A percentile compares a stretch with the other conserved stretches of the same genome.
These are phyloP conservation scores for Rubroshorea leprosula DNA, from an alignment of 345 rosid genomes.

Conservation along the genomic window DNA sequence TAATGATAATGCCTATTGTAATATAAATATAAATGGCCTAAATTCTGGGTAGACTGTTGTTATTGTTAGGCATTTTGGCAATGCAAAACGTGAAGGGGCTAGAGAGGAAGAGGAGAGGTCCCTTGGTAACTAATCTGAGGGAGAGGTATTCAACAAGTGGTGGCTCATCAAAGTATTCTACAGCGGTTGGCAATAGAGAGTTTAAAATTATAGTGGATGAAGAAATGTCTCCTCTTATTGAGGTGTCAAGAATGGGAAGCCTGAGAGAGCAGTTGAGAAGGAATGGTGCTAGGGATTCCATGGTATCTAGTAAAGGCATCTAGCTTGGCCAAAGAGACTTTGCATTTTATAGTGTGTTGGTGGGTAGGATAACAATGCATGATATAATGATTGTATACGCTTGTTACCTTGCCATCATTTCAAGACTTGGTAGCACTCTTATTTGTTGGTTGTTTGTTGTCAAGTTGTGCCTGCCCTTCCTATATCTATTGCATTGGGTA, in stretches of 20 bases:
- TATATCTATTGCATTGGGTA: constrained; percentile 77
- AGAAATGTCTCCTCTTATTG: constrained; percentile 89
- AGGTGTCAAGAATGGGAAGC: constrained; percentile 37
- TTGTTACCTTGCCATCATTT: constrained; percentile 89
- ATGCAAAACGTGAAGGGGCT: constrained; percentile 25
- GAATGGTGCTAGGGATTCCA: constrained; percentile 25
- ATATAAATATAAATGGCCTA: constrained; percentile 23
- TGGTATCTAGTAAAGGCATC: constrained; percentile 43
- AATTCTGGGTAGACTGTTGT: constrained; percentile 27
- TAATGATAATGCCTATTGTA: constrained; percentile 21
- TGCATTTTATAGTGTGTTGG: constrained; percentile 93
- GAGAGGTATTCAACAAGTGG: constrained; percentile 40
- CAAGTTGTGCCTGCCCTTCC: constrained; percentile 96
- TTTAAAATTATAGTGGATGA: constrained; percentile 40
- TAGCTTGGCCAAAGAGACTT: constrained; percentile 97
- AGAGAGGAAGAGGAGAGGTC: constrained; percentile 47
- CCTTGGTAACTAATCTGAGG: constrained; percentile 30
- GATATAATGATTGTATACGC: constrained; percentile 97
- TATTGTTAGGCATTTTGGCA: constrained; percentile 24
- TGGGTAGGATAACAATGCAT: constrained; percentile 98
- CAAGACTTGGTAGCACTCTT: constrained; percentile 97
- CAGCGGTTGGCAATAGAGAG: constrained; percentile 33
- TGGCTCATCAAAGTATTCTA: constrained; percentile 47
- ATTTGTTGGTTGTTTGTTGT: constrained; percentile 74
- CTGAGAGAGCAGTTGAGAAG: constrained; percentile 29